A percentile compares a stretch with the other conserved stretches of the same genome.
Conservation (phyloP, 495 filamentous ascomycete species). For the Neurospora sp. region DNA sequence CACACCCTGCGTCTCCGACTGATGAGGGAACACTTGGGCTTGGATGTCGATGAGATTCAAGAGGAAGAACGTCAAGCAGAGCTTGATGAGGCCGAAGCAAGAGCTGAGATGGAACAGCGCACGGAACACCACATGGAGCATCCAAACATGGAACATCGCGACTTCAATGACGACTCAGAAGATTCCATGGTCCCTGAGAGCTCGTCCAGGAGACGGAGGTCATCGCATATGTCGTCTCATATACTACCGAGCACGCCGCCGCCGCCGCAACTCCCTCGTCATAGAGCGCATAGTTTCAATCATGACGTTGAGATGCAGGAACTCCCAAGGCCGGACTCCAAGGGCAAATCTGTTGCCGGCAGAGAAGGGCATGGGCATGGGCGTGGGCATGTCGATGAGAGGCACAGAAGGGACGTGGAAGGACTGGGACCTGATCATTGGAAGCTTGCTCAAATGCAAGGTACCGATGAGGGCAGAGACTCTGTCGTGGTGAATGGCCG, state of each 20-base stretch:
- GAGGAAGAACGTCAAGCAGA: slow-evolving; percentile 63
- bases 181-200: slow-evolving; percentile 20
- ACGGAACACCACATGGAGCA: background rate
- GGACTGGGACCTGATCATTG: slow-evolving; percentile 66
- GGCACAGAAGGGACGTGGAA: slow-evolving; percentile 64
- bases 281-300: slow-evolving; percentile 60
- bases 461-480: slow-evolving; percentile 52
- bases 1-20: slow-evolving; percentile 87
- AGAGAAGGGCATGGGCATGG: slow-evolving; percentile 1
- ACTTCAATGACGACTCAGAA: slow-evolving; percentile 35
- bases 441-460: slow-evolving; percentile 45
- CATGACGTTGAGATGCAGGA: slow-evolving; percentile 71
- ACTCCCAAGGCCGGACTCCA: slow-evolving; percentile 47
- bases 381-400: slow-evolving; percentile 35
- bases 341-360: slow-evolving; percentile 24
- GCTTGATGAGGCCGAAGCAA: slow-evolving; percentile 35
- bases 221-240: background rate
- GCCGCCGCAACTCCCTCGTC: slow-evolving; percentile 5
- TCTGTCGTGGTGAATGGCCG: slow-evolving; percentile 49
- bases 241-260: slow-evolving; percentile 6
- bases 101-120: slow-evolving; percentile 37
- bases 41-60: slow-evolving; percentile 86
- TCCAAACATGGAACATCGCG: slow-evolving; percentile 9
- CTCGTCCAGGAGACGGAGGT: slow-evolving; percentile 10
- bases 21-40: slow-evolving; percentile 93